These are phyloP conservation scores for Hymenoscyphus fraxineus DNA, from an alignment of 2,329 filamentous ascomycete species.

Conservation along the genomic window DNA sequence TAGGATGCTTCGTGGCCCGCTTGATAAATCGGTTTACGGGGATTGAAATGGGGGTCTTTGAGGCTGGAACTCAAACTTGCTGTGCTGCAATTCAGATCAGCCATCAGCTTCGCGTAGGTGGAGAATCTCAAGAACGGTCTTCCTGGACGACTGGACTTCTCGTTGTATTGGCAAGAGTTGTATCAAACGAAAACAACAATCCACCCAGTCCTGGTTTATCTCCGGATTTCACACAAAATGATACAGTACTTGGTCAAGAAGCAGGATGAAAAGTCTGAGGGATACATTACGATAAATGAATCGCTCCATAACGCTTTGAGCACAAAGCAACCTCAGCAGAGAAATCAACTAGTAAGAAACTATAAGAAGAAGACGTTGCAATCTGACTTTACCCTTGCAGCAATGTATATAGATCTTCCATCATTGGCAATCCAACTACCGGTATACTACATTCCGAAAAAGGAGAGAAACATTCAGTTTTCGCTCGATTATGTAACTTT, in stretches of 20 bases:
- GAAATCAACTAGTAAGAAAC: neutral
- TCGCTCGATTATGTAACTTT: too few species aligned
- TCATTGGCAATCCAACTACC: neutral
- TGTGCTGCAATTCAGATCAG: neutral
- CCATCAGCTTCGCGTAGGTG: neutral
- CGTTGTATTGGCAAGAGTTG: neutral
- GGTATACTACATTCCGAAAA: too few species aligned
- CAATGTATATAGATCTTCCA: neutral
- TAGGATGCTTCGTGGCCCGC: slow-evolving; percentile 25
- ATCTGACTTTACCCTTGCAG: neutral
- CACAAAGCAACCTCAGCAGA: too few species aligned
- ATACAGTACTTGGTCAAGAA: too few species aligned
- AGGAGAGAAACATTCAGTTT: too few species aligned
- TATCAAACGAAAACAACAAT: neutral
- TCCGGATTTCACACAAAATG: too few species aligned
- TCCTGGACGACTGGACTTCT: neutral
- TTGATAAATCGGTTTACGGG: slow-evolving; percentile 16
- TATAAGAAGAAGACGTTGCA: neutral
- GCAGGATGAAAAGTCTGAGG: too few species aligned
- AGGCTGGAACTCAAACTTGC: neutral
- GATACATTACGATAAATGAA: too few species aligned
- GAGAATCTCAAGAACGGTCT: neutral
- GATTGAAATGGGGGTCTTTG: neutral
- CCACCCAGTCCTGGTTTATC: neutral
- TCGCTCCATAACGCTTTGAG: too few species aligned